Base-by-base conservation (phyloP, 129 eudicot genomes). In the Flaveria trinervia region DNA sequence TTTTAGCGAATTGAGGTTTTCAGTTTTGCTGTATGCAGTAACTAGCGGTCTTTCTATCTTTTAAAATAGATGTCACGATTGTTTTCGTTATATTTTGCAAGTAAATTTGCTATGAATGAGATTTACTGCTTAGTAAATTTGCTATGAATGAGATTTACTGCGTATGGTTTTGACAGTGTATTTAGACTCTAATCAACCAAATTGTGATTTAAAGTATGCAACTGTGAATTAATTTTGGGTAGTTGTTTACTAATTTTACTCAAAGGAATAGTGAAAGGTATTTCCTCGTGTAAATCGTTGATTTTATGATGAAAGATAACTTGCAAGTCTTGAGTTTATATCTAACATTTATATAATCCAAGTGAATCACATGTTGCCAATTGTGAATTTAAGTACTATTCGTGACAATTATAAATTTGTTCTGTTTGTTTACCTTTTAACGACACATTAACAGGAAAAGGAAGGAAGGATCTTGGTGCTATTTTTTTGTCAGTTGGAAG, bases 1-100 rank as follows among this genome's bases (percentile, higher is more conserved):
- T 91, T 69, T 83, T 91, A 71, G 90, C 97, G 56, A 86, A 84
- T 65, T 91, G 76, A 83, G 17, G 13, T 46, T 43, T 51, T 61
- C n/a, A 74, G 46, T 45, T 49, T 49, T 45, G 1, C 49, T 0
- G 36, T 46, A 39, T 18, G 23, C 20, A 70, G 25, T 59, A 70
- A 33, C 39, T 5, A 33, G 7, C 39, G 1, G 39, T 30, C 39
- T 30, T 33, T 33, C 39, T 33, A 33, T 33, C 39, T 4, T 5
- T 33, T 33, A 33, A 1, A 4, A 33, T 5, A 33, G 39, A 33
- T 0, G 39, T 33, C 4, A 33, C 7, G 7, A 4, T 30, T 33
- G 39, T 33, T 33, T 33, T 0, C 33, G 4, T 28, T 36, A 36
- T 36, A 36, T 36, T 36, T 1, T 5, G 4, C 36, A 30, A 30